Percentiles rank a stretch among this genome's conserved stretches.
phyloP scores from a whole-genome alignment of 257 asterid species.

The Plectranthus barbatus region DNA sequence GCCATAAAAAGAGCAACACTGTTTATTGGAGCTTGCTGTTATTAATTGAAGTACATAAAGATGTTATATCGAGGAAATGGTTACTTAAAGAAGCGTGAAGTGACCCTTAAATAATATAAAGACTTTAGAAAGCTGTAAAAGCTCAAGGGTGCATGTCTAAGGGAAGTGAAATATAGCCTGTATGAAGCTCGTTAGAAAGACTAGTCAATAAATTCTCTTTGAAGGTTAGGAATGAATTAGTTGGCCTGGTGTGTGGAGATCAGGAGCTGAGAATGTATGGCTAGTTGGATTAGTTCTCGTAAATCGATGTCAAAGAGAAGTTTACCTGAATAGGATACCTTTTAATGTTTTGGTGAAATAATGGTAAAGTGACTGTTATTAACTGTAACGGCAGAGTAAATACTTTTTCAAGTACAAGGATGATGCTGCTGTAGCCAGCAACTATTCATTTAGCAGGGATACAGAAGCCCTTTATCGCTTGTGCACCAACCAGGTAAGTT shows the following conservation, averaged over 20 bases:
- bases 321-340: background rate
- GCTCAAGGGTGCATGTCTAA: no score
- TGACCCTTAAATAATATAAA: no score
- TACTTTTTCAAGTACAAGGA: conserved; percentile 60
- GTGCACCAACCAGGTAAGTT: conserved; percentile 56
- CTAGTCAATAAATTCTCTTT: background rate
- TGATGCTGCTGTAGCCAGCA: conserved; percentile 44
- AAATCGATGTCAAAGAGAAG: background rate
- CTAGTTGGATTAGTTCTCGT: background rate
- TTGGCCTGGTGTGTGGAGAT: background rate
- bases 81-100: no score
- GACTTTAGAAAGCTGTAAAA: no score
- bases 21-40: no score
- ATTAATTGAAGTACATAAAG: no score
- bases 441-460: conserved; percentile 43
- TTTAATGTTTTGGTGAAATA: background rate
- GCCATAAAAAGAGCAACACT: no score
- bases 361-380: conserved; percentile 1
- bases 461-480: conserved; percentile 44
- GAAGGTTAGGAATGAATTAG: background rate
- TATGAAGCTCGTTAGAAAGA: background rate
- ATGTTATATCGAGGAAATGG: no score
- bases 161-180: no score
- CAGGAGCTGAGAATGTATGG: background rate
- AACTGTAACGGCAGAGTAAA: conserved; percentile 51